Conservation (phyloP, 2,329 filamentous ascomycete species). For the Colletotrichum scovillei region DNA sequence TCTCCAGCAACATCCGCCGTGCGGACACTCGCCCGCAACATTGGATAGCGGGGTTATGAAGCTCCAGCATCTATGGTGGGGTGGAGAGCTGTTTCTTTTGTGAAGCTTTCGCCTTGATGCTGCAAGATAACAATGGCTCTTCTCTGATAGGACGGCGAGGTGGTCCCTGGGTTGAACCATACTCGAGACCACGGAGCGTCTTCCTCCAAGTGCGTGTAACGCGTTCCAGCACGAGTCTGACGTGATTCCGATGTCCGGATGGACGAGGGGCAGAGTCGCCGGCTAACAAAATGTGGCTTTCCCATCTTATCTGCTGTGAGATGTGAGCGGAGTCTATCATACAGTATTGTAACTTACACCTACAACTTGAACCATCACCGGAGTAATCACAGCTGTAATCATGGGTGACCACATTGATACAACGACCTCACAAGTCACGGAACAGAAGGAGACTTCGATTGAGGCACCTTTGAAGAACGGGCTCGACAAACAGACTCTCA, state of each 20-base stretch:
- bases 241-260: constrained; percentile 30
- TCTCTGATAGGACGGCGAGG: constrained; percentile 27
- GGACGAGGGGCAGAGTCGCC: neutral
- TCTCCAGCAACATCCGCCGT: neutral
- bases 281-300: constrained; percentile 9
- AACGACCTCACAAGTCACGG: neutral
- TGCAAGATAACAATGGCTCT: constrained; percentile 24
- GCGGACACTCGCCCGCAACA: neutral
- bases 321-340: neutral
- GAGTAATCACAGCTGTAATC: neutral
- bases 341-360: neutral
- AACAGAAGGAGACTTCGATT: neutral
- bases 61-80: constrained; percentile 8
- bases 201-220: constrained; percentile 21
- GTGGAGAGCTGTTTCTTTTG: neutral
- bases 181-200: neutral
- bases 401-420: constrained; percentile 29
- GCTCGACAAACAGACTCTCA: constrained; percentile 1
- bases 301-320: neutral
- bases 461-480: neutral
- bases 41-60: neutral
- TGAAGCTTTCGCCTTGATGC: constrained; percentile 5
- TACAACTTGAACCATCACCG: neutral
- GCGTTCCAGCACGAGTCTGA: constrained; percentile 28
- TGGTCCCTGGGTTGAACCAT: neutral